Evolutionary conservation across 208 protist species (phyloP), one percentile per base, ranked within the genome.

Genomic region (Acanthamoeba quina): DNA sequence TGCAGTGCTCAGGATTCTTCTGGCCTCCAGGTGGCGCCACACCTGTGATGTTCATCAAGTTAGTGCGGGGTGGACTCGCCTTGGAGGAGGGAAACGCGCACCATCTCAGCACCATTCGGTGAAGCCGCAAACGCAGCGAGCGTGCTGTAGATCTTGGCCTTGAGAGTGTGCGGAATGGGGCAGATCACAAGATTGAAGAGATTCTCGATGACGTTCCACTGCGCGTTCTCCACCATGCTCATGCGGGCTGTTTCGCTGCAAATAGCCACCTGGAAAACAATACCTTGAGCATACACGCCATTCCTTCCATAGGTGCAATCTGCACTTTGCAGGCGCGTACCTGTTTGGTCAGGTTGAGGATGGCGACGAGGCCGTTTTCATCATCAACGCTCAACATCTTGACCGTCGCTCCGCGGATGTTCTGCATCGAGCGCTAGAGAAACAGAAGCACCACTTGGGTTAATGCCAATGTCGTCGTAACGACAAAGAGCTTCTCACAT

Each of bases 131-230:
- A 74, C 11, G 85, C 62, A 26, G 85, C 85, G 21, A 91, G 31
- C 19, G 85, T 74, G 56, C 62, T 56, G 60, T 76, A 91, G 85
- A 91, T 68, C n/a, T 74, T 49, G 13, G 85, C 85, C 62, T 91
- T 91, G n/a, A 91, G 60, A 21, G 56, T 68, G 26, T 68, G 62
- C 17, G 85, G 85, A 68, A 91, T 44, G 13, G 85, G 85, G n/a
- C 85, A 91, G 5, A 68, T 31, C 6, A 91, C 56, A 5, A 91
- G 47, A 10, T 29, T 41, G 47, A 91, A 91, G 19, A 91, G 60
- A 44, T 41, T 91, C 11, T 49, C 85, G 17, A 91, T 56, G 15
- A 54, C 60, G 29, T 44, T 68, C 85, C 85, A 91, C 60, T 68
- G 41, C 7, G 85, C n/a, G 41, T 74, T n/a, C 11, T 91, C 85